Percentiles rank a stretch among this genome's conserved stretches.
Conservation (phyloP, 441 rosid species). For the Hypseocharis bilobata region DNA sequence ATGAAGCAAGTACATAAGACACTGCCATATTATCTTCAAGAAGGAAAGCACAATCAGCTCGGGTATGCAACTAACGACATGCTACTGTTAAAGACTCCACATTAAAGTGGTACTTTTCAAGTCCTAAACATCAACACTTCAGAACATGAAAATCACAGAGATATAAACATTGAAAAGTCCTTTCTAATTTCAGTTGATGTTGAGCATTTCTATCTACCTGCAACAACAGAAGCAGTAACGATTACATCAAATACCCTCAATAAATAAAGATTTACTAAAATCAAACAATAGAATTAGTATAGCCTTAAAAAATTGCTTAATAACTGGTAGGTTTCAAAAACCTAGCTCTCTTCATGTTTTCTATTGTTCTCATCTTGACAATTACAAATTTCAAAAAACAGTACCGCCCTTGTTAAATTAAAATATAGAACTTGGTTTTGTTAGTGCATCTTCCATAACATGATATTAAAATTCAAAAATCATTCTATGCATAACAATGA, state of each 20-base stretch:
- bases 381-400: no score
- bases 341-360: neutral
- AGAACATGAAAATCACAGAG: neutral
- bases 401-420: no score
- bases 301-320: neutral
- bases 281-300: neutral
- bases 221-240: no score
- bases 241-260: neutral
- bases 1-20: neutral
- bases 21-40: neutral
- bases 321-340: neutral
- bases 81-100: conserved; percentile 2
- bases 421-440: no score
- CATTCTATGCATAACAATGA: neutral
- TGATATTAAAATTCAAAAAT: neutral
- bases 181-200: no score
- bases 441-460: neutral
- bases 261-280: neutral
- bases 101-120: neutral
- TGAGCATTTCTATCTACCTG: no score
- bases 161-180: no score
- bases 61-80: neutral
- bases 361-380: neutral
- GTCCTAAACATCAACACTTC: neutral
- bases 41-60: neutral